Evolutionary conservation across 192 early-diverging fungal species (phyloP), one percentile per base, ranked within the genome.

Genomic region (Chytriomyces sp.): DNA sequence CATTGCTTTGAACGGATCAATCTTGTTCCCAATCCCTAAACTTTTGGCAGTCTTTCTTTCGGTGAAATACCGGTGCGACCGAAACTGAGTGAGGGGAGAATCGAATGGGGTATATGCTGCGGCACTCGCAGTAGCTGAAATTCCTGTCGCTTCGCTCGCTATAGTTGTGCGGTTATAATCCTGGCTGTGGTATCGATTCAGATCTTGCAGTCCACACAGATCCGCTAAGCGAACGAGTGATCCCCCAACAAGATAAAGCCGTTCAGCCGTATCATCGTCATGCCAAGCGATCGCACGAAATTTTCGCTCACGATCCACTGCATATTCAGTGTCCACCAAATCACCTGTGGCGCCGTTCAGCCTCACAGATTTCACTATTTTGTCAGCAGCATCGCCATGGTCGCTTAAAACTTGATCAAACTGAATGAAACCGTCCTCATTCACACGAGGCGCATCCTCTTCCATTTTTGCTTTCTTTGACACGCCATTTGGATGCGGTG

Each of bases 41-140:
- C 45, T 7, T 45, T 63, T 61, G 2, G 72, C 61, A 8, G 0
- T 46, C 43, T n/a, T 35, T 4, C 10, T 45, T 5, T 18, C n/a
- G 23, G 2, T n/a, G 45, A 73, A 73, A 62, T 73, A 73, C 8
- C 61, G 57, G 45, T 73, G 45, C 8, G 72, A 73, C 45, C 72
- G 53, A 28, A 73, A 62, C 9, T 73, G 60, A 1, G 63, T 45
- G 7, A 73, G 43, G 6, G 72, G 72, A 43, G 44, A 47, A 13
- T 71, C 69, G 57, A 71, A 71, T 6, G 69, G 69, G 10, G 35
- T 28, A 9, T 47, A 71, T 5, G n/a, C 50, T 24, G 69, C 1
- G 3, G 16, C 20, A 16, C 57, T n/a, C 16, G 57, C 20, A 16
- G 20, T 16, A 0, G 57, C 57, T 23, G 20, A 16, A 59, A 59